phyloP scores from a whole-genome alignment of 176 grass and related monocot species.

The Bromus sterilis region DNA sequence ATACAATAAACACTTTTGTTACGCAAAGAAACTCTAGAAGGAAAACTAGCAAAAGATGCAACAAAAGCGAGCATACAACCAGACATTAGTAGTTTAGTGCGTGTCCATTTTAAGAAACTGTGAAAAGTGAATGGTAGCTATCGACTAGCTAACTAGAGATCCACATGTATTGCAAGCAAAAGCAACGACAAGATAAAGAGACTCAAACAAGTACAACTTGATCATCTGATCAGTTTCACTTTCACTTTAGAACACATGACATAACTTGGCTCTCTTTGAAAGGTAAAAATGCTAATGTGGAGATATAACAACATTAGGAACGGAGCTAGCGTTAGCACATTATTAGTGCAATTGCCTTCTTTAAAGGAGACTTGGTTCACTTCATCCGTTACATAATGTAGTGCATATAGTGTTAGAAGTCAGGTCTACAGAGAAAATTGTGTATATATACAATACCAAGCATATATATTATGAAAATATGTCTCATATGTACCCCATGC shows the following conservation, averaged over 20 bases:
- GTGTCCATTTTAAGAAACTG: conserved; percentile 11
- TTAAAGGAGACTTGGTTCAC: not conserved
- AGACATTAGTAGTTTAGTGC: not conserved
- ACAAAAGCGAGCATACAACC: not conserved
- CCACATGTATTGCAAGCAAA: conserved; percentile 26
- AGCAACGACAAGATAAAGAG: conserved; percentile 11
- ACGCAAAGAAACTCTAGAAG: not conserved
- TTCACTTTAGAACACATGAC: conserved; percentile 15
- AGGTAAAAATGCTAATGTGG: not conserved
- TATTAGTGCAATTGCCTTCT: not conserved
- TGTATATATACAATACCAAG: not conserved
- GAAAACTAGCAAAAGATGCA: not conserved
- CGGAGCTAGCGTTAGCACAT: not conserved
- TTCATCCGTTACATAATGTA: not conserved
- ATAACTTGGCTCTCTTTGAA: not conserved
- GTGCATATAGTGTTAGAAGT: not conserved
- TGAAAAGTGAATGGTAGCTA: conserved; percentile 9
- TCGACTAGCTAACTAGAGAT: not conserved
- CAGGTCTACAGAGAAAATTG: not conserved
- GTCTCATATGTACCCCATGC: not conserved
- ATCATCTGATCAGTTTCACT: conserved; percentile 17
- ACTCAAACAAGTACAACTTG: conserved; percentile 24
- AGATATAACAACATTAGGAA: not conserved
- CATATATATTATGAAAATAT: not conserved
- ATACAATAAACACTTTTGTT: not conserved